These are phyloP conservation scores for Sporisorium reilianum DNA, from an alignment of 1,284 basidiomycete species.

Conservation along the genomic window DNA sequence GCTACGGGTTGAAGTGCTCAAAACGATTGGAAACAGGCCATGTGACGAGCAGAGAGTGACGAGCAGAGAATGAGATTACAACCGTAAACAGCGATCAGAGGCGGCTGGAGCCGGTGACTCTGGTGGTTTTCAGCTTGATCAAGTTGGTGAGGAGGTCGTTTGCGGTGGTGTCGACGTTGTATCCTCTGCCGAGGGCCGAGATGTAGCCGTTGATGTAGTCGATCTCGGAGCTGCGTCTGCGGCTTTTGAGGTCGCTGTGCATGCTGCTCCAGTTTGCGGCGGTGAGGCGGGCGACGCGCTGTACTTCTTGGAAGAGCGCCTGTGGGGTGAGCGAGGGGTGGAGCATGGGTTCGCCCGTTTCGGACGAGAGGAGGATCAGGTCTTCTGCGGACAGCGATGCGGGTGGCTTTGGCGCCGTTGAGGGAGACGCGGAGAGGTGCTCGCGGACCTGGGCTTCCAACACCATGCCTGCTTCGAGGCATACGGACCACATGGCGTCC, in stretches of 20 bases:
- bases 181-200: slow-evolving; percentile 75
- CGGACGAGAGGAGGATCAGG: slow-evolving; percentile 25
- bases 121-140: slow-evolving; percentile 73
- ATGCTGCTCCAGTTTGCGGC: slow-evolving; percentile 63
- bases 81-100: slow-evolving; percentile 15
- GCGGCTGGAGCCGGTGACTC: slow-evolving; percentile 33
- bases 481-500: slow-evolving; percentile 58
- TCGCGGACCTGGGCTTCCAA: slow-evolving; percentile 59
- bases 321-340: slow-evolving; percentile 52
- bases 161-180: slow-evolving; percentile 76
- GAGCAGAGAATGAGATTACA: not conserved
- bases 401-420: not conserved
- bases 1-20: slow-evolving; percentile 2
- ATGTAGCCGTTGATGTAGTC: slow-evolving; percentile 90
- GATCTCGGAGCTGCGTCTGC: slow-evolving; percentile 60
- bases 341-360: slow-evolving; percentile 53
- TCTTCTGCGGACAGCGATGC: slow-evolving; percentile 20
- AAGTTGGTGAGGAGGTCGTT: slow-evolving; percentile 77
- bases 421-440: slow-evolving; percentile 17
- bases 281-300: slow-evolving; percentile 50
- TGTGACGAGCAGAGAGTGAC: not conserved
- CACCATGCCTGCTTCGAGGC: slow-evolving; percentile 58
- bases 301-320: slow-evolving; percentile 57
- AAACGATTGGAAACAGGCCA: too few species aligned
- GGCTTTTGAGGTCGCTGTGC: slow-evolving; percentile 57